Evolutionary conservation across 139 green algal genomes (phyloP).

Genomic region (Gonium pectorale): DNA sequence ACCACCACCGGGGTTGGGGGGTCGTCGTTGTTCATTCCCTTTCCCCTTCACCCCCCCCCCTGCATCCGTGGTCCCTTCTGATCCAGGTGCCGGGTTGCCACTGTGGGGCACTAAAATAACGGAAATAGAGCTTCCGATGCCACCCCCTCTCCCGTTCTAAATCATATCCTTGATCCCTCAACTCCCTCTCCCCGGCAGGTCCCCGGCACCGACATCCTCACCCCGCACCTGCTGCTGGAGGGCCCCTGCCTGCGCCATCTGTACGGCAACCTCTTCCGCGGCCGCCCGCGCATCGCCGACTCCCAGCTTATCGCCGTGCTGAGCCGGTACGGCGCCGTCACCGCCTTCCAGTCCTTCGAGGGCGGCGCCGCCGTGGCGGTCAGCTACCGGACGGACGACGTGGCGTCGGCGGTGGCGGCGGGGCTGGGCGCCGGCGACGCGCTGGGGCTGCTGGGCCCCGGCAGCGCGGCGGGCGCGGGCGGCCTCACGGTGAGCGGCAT

Average conservation of each 20-base stretch:
- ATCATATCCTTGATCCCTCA: too few species aligned
- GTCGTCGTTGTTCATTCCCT: too few species aligned
- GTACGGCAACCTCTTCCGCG: constrained; percentile 13
- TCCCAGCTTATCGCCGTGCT: not conserved
- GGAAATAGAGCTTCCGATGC: too few species aligned
- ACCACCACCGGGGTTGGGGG: too few species aligned
- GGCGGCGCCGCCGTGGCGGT: constrained; percentile 2
- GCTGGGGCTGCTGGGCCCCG: constrained; percentile 19
- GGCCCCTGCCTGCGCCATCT: constrained; percentile 34
- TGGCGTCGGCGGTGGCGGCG: constrained; percentile 27
- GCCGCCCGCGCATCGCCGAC: constrained; percentile 16
- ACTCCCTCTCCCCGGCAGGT: not conserved
- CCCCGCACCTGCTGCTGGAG: constrained; percentile 23
- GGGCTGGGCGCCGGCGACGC: constrained; percentile 20
- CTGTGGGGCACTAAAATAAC: too few species aligned
- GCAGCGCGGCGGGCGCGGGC: constrained; percentile 8
- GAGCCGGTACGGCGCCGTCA: constrained; percentile 15
- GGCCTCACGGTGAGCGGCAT: constrained; percentile 21
- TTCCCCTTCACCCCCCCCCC: too few species aligned
- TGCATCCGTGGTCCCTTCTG: too few species aligned
- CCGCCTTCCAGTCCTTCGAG: constrained; percentile 34
- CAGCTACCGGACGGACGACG: constrained; percentile 10
- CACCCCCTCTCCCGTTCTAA: too few species aligned
- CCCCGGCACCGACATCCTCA: constrained; percentile 35
- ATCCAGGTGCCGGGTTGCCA: too few species aligned